These are phyloP conservation scores for Stylonectria norvegica DNA, from an alignment of 2,329 filamentous ascomycete genomes.

Conservation along the genomic window DNA sequence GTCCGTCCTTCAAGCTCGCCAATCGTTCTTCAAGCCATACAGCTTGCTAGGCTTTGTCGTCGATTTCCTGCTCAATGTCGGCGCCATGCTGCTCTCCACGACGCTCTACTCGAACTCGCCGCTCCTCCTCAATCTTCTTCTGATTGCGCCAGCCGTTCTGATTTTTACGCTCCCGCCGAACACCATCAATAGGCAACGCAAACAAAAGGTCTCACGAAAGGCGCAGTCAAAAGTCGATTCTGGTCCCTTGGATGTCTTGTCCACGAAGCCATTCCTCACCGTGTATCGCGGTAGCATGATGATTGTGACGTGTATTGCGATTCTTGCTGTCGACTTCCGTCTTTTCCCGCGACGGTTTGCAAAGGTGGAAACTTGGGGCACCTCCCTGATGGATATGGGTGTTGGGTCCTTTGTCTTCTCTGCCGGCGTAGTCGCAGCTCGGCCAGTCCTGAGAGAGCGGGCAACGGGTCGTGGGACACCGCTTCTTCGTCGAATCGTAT, in stretches of 20 bases:
- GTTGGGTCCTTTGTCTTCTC: conserved; percentile 98
- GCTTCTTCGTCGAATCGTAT: conserved; percentile 56
- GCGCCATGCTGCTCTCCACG: conserved; percentile 75
- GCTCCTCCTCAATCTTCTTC: conserved; percentile 68
- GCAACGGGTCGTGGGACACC: conserved; percentile 48
- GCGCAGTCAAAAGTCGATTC: conserved; percentile 34
- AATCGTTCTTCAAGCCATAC: conserved; percentile 79
- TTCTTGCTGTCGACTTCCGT: conserved; percentile 93
- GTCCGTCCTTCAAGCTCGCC: conserved; percentile 81
- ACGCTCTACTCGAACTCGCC: conserved; percentile 79
- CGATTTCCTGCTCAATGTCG: conserved; percentile 87
- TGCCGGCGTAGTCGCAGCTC: conserved; percentile 83
- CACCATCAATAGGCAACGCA: conserved; percentile 38
- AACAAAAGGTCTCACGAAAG: conserved; percentile 44
- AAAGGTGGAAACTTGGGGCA: conserved; percentile 99
- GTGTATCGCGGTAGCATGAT: conserved; percentile 90
- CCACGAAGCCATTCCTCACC: conserved; percentile 88
- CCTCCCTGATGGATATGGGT: conserved; percentile 96
- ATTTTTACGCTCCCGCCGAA: conserved; percentile 53
- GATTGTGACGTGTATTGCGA: conserved; percentile 82
- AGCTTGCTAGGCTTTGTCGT: conserved; percentile 62
- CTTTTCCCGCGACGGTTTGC: conserved; percentile 92
- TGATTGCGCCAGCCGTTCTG: conserved; percentile 67
- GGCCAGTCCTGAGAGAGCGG: conserved; percentile 70
- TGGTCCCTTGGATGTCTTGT: conserved; percentile 47